Percentiles rank a stretch among this genome's conserved stretches.
Conservation (phyloP, 768 basidiomycete species). For the Artomyces pyxidatus region DNA sequence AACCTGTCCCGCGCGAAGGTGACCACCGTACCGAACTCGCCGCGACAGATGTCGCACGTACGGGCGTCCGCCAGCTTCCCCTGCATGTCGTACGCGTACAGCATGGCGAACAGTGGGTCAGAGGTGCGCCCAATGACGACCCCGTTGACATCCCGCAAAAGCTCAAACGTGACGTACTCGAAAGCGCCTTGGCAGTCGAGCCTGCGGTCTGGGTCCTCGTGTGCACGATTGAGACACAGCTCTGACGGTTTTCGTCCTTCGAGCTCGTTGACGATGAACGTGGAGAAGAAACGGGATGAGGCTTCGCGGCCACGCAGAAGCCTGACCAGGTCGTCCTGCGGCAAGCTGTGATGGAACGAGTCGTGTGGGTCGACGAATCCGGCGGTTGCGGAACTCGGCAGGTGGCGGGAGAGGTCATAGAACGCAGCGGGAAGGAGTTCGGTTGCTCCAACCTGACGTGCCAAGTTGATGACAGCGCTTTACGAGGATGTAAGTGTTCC, state of each 20-base stretch:
- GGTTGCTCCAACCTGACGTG: conserved; percentile 43
- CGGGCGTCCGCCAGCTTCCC: conserved; percentile 6
- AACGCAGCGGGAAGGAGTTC: conserved; percentile 68
- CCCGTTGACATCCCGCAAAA: conserved; percentile 15
- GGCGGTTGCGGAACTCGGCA: conserved; percentile 50
- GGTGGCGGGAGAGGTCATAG: conserved; percentile 69
- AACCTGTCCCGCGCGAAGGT: conserved; percentile 11
- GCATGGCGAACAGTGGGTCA: conserved; percentile 17
- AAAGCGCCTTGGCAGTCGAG: conserved; percentile 13
- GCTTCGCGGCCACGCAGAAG: conserved; percentile 66
- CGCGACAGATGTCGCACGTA: conserved; percentile 12
- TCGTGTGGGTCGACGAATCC: conserved; percentile 37
- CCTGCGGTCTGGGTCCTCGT: conserved; percentile 2
- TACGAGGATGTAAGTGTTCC: background rate
- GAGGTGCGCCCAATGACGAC: conserved; percentile 10
- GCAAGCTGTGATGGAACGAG: conserved; percentile 32
- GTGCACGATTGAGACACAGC: conserved; percentile 13
- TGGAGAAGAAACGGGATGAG: conserved; percentile 65
- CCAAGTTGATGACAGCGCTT: conserved; percentile 62
- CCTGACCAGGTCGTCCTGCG: conserved; percentile 46
- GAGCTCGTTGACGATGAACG: conserved; percentile 67
- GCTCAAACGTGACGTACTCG: conserved; percentile 12
- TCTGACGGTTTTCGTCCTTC: conserved; percentile 51
- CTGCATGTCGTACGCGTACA: conserved; percentile 11
- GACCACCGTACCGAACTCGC: conserved; percentile 8